Conservation (phyloP, 2,329 filamentous ascomycete genomes). For the Aurifilum marmelostoma region DNA sequence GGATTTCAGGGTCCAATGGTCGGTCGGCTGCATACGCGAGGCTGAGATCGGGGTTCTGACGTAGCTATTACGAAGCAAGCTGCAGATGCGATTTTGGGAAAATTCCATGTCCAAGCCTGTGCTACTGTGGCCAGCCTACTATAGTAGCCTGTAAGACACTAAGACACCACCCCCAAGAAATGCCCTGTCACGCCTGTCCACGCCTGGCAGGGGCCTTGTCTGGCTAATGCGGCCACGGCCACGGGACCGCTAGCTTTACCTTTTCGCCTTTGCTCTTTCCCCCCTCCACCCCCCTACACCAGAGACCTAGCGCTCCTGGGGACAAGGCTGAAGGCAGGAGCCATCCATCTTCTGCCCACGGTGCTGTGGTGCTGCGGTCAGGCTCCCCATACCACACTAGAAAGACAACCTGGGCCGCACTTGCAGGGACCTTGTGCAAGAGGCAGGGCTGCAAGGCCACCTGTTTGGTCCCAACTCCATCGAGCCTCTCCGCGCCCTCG, state of each 20-base stretch:
- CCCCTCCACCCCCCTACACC: neutral
- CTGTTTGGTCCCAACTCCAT: constrained; percentile 30
- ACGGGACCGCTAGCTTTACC: constrained; percentile 12
- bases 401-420: constrained; percentile 5
- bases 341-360: constrained; percentile 5
- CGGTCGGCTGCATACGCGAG: neutral
- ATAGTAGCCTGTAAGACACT: neutral
- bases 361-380: neutral
- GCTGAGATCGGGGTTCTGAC: neutral
- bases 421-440: constrained; percentile 14
- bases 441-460: constrained; percentile 18
- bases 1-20: neutral
- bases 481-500: constrained; percentile 24
- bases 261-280: no score
- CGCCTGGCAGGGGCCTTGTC: neutral
- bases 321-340: constrained; percentile 23
- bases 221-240: constrained; percentile 20
- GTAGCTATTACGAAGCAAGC: neutral
- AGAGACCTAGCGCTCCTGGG: constrained; percentile 7
- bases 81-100: neutral
- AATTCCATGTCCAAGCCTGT: neutral
- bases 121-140: neutral
- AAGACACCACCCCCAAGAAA: constrained; percentile 7
- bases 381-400: constrained; percentile 10
- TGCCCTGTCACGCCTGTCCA: constrained; percentile 10